Evolutionary conservation across 2,329 filamentous ascomycete genomes (phyloP).

Genomic region (Orbilia brochopaga): DNA sequence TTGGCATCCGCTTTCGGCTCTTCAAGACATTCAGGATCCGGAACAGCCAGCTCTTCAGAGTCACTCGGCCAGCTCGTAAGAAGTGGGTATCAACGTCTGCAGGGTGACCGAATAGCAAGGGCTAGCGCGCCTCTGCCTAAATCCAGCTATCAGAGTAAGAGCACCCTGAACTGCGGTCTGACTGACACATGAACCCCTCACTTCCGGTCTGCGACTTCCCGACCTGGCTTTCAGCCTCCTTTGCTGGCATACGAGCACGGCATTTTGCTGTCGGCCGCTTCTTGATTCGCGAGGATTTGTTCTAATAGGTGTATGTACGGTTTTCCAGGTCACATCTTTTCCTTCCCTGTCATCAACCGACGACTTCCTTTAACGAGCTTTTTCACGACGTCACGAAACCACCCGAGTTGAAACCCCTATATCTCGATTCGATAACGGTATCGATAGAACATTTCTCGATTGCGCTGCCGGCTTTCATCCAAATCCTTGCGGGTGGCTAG

Average conservation of each 20-base stretch:
- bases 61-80: too few species aligned
- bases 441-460: constrained; percentile 11
- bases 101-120: constrained; percentile 34
- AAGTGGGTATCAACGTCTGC: constrained; percentile 42
- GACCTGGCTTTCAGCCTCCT: constrained; percentile 11
- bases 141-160: constrained; percentile 36
- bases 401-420: constrained; percentile 30
- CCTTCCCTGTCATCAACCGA: constrained; percentile 7
- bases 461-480: background rate
- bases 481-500: background rate
- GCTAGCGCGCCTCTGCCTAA: constrained; percentile 44
- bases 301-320: background rate
- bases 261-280: background rate
- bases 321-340: constrained; percentile 20
- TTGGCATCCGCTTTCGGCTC: constrained; percentile 7
- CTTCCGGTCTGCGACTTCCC: constrained; percentile 32
- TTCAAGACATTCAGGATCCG: background rate
- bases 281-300: background rate
- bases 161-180: constrained; percentile 25
- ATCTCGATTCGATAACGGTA: constrained; percentile 17
- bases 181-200: constrained; percentile 42
- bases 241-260: constrained; percentile 7
- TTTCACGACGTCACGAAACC: constrained; percentile 51
- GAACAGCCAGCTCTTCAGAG: constrained; percentile 13
- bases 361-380: constrained; percentile 24